Evolutionary conservation across 805 yeast genomes (phyloP), one percentile per base, ranked within the genome.

Genomic region (Trichomonascus vanleenenianus): DNA sequence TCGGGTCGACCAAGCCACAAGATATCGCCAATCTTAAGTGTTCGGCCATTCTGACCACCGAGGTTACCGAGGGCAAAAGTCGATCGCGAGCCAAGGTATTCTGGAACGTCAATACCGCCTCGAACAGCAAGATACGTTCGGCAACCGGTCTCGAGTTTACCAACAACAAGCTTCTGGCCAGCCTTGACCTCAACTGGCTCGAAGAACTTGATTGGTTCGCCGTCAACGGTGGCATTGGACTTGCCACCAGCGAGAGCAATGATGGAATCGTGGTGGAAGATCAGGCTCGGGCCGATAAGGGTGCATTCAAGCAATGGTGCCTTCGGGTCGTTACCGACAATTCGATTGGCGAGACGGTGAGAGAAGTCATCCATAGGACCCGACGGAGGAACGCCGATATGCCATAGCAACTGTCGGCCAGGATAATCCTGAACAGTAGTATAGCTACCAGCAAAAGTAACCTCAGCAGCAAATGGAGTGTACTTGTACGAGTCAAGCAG

Each of bases 321-420:
- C 39, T 74, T 69, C 52, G 72, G 67, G 54, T 81, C 76, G 65
- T 91, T 93, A 49, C 97, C 97, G 39, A 91, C 97, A 58, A 86
- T 79, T 60, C 84, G 72, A 70, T 91, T 91, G 16, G 96, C 96
- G 51, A 86, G 63, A 57, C 96, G 75, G 71, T 89, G 89, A 3
- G 97, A 81, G 58, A 81, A 89, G 50, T 81, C 77, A 66, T 91
- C 98, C 97, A 91, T 93, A 49, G 97, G 96, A 39, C 98, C 98
- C 35, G 96, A 86, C 6, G 97, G 97, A 20, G 98, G 98, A 46
- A 91, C 97, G 63, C 98, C 98, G 55, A 84, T 76, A 60, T 84
- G 79, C 94, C 94, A 85, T 49, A 74, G 63, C n/a, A 87, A 83
- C 45, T 72, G 72, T 70, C 98, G 81, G 43, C 95, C 95, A 14